Percentiles rank a stretch among this genome's conserved stretches.
Conservation (phyloP, 805 yeast genomes). For the Candida verbasci region DNA sequence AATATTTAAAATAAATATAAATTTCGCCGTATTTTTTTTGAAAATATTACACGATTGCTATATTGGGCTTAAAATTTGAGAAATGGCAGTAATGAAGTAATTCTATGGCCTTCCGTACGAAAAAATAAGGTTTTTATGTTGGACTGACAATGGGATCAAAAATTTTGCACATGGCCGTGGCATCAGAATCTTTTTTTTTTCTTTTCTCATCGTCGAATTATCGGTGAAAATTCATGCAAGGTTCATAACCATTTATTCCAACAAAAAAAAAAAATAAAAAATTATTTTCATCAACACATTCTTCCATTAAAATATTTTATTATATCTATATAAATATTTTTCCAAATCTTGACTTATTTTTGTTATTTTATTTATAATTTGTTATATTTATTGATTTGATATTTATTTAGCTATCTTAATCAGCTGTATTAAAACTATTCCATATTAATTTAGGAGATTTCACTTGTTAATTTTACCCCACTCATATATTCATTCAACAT, state of each 20-base stretch:
- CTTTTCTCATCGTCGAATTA: background rate
- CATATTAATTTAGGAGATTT: no score
- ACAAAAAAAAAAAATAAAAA: no score
- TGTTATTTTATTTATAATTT: background rate
- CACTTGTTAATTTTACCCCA: no score
- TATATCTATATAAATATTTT: background rate
- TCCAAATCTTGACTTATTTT: background rate
- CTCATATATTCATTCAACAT: background rate
- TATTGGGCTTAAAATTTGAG: no score
- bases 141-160: background rate
- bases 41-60: no score
- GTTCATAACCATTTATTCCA: constrained; percentile 1
- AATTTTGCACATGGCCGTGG: background rate
- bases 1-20: background rate
- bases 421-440: background rate
- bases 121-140: no score
- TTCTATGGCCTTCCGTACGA: no score
- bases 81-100: no score
- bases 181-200: background rate
- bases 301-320: background rate
- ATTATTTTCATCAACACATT: background rate
- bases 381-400: background rate
- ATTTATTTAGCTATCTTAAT: constrained; percentile 1
- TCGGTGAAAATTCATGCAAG: background rate
- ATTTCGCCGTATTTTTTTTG: background rate